Evolutionary conservation across 805 yeast species (phyloP).

Genomic region (Saturnispora gosingensis): DNA sequence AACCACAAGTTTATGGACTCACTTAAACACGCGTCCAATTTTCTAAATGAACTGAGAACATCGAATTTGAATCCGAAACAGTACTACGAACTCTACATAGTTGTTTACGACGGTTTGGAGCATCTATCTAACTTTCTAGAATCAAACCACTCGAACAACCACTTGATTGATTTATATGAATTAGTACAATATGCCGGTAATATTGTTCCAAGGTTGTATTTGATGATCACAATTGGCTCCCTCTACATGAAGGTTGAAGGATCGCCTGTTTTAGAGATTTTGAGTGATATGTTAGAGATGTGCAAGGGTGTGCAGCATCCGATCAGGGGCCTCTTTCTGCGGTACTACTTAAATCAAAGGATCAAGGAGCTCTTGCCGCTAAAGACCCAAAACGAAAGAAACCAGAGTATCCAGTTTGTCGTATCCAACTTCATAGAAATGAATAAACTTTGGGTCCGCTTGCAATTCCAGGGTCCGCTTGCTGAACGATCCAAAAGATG

Average conservation of each 20-base stretch:
- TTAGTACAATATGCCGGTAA: constrained; percentile 93
- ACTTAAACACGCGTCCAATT: constrained; percentile 73
- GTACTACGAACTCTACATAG: constrained; percentile 84
- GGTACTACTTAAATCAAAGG: constrained; percentile 82
- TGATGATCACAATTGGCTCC: constrained; percentile 93
- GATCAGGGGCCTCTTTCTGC: constrained; percentile 76
- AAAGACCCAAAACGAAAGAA: constrained; percentile 30
- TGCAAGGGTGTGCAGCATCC: constrained; percentile 96
- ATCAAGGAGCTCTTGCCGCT: constrained; percentile 48
- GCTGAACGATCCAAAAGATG: constrained; percentile 67
- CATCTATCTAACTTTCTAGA: constrained; percentile 54
- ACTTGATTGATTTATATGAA: constrained; percentile 84
- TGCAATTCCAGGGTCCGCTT: constrained; percentile 92
- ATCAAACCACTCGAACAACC: constrained; percentile 59
- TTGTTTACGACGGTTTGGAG: constrained; percentile 75
- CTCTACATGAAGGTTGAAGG: constrained; percentile 71
- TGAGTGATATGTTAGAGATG: constrained; percentile 97
- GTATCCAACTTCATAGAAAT: constrained; percentile 87
- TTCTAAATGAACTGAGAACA: constrained; percentile 74
- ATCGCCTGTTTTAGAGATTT: constrained; percentile 74
- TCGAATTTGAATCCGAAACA: constrained; percentile 74
- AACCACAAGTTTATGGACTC: constrained; percentile 76
- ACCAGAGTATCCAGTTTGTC: constrained; percentile 69
- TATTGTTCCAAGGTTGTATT: constrained; percentile 80
- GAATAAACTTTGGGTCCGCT: constrained; percentile 96